Percentiles rank a stretch among this genome's conserved stretches.
Evolutionary conservation across 2,329 filamentous ascomycete genomes (phyloP).

Genomic region (Ascochyta lentis): DNA sequence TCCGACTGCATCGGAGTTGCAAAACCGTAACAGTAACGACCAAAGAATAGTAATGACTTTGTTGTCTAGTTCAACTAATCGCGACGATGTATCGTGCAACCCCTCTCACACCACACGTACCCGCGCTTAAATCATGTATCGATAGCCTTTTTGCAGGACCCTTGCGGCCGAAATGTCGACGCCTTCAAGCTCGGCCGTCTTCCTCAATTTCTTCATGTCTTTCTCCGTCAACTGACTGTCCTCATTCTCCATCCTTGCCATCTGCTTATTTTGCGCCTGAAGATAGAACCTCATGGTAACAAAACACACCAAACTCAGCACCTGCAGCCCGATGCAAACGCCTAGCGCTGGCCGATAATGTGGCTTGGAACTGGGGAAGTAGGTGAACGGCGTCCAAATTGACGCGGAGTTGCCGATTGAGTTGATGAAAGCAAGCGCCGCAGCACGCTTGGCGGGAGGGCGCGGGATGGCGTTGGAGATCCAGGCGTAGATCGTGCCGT

Average conservation of each 20-base stretch:
- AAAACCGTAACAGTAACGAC: too few species aligned
- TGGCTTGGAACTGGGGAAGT: slow-evolving; percentile 28
- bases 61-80: too few species aligned
- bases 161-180: slow-evolving; percentile 59
- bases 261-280: slow-evolving; percentile 56
- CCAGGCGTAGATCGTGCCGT: slow-evolving; percentile 64
- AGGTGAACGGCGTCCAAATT: slow-evolving; percentile 57
- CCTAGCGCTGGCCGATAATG: slow-evolving; percentile 32
- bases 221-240: slow-evolving; percentile 54
- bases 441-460: slow-evolving; percentile 62
- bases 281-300: slow-evolving; percentile 26
- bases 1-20: too few species aligned
- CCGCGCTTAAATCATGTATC: slow-evolving; percentile 55
- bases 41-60: too few species aligned
- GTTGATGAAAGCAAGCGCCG: slow-evolving; percentile 63
- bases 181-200: slow-evolving; percentile 60
- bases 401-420: slow-evolving; percentile 60
- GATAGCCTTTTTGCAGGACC: slow-evolving; percentile 61
- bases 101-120: too few species aligned
- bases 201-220: slow-evolving; percentile 56
- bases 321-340: slow-evolving; percentile 29
- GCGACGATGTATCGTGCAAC: not conserved
- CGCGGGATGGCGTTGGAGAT: slow-evolving; percentile 59
- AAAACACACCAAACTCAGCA: slow-evolving; percentile 25
- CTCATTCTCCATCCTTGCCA: slow-evolving; percentile 59